A percentile compares a stretch with the other conserved stretches of the same genome.
Conservation (phyloP, 352 stramenopile genomes). For the Phytophthora citrophthora region DNA sequence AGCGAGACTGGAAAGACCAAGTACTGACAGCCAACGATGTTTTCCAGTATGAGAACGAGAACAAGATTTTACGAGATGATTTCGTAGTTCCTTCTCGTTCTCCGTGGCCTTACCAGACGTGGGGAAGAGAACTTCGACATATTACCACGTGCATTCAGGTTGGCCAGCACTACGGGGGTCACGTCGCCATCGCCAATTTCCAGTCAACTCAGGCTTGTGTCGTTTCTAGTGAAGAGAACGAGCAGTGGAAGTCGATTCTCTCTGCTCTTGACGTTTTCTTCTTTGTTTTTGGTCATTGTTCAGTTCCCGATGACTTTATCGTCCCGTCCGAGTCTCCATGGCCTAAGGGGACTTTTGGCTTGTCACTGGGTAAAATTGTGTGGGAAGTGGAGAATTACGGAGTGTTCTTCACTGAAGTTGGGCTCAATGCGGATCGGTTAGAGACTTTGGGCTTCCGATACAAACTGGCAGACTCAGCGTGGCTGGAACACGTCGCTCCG, state of each 20-base stretch:
- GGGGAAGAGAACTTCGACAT: conserved; percentile 23
- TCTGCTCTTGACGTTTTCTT: conserved; percentile 31
- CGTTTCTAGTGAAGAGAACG: conserved; percentile 2
- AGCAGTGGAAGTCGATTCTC: conserved; percentile 31
- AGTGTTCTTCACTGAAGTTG: conserved; percentile 30
- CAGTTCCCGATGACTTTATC: conserved; percentile 20
- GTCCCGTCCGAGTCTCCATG: conserved; percentile 28
- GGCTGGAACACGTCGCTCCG: conserved; percentile 19
- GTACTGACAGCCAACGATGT: conserved; percentile 28
- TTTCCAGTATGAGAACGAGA: conserved; percentile 34
- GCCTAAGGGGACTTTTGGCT: conserved; percentile 16
- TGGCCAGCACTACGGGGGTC: conserved; percentile 29
- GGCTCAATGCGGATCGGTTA: conserved; percentile 32
- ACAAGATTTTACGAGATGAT: conserved; percentile 24
- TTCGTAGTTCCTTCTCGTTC: conserved; percentile 35
- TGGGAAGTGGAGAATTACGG: conserved; percentile 22
- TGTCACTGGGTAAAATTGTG: conserved; percentile 23
- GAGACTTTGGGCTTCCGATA: conserved; percentile 40
- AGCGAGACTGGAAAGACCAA: conserved; percentile 31
- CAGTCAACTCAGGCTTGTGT: conserved; percentile 9
- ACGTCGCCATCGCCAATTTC: conserved; percentile 22
- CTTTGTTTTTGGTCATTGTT: conserved; percentile 32
- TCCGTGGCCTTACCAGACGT: conserved; percentile 34
- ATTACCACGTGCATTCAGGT: conserved; percentile 29
- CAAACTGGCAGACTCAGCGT: conserved; percentile 29